phyloP scores from a whole-genome alignment of 2,329 filamentous ascomycete genomes.

The Diaporthe vaccinii region DNA sequence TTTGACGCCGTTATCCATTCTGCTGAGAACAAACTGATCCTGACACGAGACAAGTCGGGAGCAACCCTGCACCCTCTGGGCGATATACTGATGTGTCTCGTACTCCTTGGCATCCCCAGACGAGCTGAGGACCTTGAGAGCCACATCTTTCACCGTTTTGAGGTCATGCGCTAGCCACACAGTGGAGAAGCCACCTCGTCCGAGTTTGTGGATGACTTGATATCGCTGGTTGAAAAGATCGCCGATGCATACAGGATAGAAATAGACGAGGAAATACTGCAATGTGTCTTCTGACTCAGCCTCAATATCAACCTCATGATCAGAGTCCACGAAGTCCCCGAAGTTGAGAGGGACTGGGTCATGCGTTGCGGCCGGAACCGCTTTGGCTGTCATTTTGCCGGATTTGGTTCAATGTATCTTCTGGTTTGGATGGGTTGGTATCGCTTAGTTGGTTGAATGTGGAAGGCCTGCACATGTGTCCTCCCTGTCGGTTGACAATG shows the following conservation, averaged over 20 bases:
- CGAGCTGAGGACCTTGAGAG: conserved; percentile 26
- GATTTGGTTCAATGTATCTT: no score
- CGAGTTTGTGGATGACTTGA: conserved; percentile 56
- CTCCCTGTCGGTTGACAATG: no score
- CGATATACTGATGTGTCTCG: background rate
- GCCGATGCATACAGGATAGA: conserved; percentile 57
- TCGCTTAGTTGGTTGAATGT: no score
- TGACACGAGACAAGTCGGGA: background rate
- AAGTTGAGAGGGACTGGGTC: no score
- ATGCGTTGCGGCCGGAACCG: no score
- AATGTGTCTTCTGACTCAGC: conserved; percentile 1
- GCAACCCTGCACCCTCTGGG: background rate
- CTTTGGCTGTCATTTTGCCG: no score
- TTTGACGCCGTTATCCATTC: background rate
- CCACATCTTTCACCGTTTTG: background rate
- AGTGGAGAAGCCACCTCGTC: conserved; percentile 57
- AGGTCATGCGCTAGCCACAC: conserved; percentile 53
- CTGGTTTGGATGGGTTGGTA: no score
- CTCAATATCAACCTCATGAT: background rate
- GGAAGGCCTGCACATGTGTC: no score
- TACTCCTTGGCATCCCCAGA: background rate
- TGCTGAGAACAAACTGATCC: background rate
- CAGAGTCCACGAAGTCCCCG: conserved; percentile 14
- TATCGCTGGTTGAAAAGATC: conserved; percentile 55
- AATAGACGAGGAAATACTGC: conserved; percentile 47